Evolutionary conservation across 352 stramenopile genomes (phyloP).

Genomic region (Globisporangium middletonii): DNA sequence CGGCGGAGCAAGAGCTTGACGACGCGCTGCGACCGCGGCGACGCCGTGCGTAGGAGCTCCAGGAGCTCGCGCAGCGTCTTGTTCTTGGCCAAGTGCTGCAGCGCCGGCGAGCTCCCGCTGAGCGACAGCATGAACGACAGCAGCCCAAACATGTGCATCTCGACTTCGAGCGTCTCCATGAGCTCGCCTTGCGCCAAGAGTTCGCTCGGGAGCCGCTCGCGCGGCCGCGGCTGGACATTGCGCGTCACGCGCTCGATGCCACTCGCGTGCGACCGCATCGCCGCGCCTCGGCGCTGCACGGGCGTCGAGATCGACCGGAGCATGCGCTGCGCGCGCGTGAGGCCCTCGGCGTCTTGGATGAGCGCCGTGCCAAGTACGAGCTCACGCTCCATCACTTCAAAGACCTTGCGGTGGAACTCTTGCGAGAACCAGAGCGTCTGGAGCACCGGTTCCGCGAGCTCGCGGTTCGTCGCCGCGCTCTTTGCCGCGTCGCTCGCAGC

Average conservation of each 20-base stretch:
- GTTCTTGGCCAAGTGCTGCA: slow-evolving; percentile 52
- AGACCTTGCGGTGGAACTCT: slow-evolving; percentile 84
- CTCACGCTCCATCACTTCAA: slow-evolving; percentile 82
- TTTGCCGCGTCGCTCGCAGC: slow-evolving; percentile 78
- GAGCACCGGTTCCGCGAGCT: slow-evolving; percentile 65
- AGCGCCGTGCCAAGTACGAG: slow-evolving; percentile 60
- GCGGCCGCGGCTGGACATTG: not conserved
- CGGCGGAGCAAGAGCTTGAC: slow-evolving; percentile 72
- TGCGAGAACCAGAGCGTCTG: slow-evolving; percentile 86
- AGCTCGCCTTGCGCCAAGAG: slow-evolving; percentile 30
- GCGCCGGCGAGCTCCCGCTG: slow-evolving; percentile 51
- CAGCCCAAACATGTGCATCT: slow-evolving; percentile 62
- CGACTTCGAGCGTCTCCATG: slow-evolving; percentile 74
- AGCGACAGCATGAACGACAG: slow-evolving; percentile 80
- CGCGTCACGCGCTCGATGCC: slow-evolving; percentile 18
- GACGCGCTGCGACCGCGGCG: slow-evolving; percentile 72
- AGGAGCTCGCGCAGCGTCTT: slow-evolving; percentile 69
- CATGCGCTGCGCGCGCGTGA: slow-evolving; percentile 78
- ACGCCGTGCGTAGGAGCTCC: slow-evolving; percentile 69
- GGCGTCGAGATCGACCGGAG: slow-evolving; percentile 78
- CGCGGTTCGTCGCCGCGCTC: slow-evolving; percentile 57
- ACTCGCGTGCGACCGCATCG: slow-evolving; percentile 39
- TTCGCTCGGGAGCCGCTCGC: slow-evolving; percentile 18
- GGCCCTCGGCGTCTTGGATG: slow-evolving; percentile 63
- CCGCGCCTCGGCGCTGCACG: slow-evolving; percentile 37